Evolutionary conservation across 306 rosid species (phyloP).

Genomic region (Phaseolus lunatus): DNA sequence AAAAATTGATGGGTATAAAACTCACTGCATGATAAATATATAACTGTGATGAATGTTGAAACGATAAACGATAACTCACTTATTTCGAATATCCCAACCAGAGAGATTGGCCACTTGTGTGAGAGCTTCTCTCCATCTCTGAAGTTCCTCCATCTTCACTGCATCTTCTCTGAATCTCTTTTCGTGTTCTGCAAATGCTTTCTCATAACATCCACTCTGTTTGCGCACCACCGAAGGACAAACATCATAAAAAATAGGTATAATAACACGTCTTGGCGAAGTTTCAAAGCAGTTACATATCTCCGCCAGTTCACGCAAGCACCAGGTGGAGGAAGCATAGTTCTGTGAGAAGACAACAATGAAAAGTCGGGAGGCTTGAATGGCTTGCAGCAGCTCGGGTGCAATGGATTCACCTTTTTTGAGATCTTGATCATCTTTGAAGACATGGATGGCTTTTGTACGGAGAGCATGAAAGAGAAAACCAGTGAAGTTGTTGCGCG

Average conservation of each 20-base stretch:
- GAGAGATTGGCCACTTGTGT: neutral
- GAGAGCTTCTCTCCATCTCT: neutral
- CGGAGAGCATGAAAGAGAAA: neutral
- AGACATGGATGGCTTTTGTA: neutral
- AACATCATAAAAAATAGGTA: neutral
- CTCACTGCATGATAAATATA: too few species aligned
- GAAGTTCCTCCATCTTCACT: neutral
- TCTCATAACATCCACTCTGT: neutral
- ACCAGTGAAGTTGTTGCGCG: neutral
- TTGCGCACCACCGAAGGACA: neutral
- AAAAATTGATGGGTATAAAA: too few species aligned
- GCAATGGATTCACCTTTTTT: neutral
- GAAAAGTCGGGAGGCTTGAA: neutral
- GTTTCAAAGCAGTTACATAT: neutral
- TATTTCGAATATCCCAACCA: neutral
- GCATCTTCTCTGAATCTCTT: neutral
- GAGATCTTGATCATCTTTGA: neutral
- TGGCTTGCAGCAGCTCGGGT: neutral
- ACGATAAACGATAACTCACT: neutral
- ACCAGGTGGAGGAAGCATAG: conserved; percentile 2
- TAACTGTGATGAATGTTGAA: neutral
- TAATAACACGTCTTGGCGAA: neutral
- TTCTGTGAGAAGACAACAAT: neutral
- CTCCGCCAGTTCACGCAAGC: neutral
- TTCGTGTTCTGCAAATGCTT: neutral